Percentiles rank a stretch among this genome's conserved stretches.
Evolutionary conservation across 2,329 filamentous ascomycete species (phyloP).

Genomic region (Alternaria solani): DNA sequence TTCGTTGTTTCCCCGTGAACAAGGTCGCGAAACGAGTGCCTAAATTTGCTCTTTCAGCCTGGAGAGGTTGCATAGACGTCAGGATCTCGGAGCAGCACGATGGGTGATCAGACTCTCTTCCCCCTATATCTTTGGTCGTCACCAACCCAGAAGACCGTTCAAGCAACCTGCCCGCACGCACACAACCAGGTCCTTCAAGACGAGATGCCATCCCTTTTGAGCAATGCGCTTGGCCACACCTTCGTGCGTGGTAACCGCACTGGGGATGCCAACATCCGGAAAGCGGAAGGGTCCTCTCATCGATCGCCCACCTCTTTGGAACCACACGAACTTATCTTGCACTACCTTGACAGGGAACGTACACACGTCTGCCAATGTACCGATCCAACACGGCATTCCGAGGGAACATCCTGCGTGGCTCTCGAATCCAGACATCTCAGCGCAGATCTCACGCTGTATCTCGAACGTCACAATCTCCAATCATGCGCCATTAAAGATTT

Average conservation of each 20-base stretch:
- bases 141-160: neutral
- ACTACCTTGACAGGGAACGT: constrained; percentile 9
- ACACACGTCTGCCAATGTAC: constrained; percentile 15
- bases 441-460: constrained; percentile 16
- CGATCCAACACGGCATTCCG: constrained; percentile 4
- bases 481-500: constrained; percentile 10
- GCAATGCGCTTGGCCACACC: neutral
- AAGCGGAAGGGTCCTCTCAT: constrained; percentile 1
- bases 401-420: neutral
- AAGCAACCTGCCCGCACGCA: neutral
- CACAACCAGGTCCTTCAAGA: neutral
- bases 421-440: constrained; percentile 12
- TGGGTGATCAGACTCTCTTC: neutral
- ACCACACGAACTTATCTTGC: neutral
- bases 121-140: neutral
- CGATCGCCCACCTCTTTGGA: neutral
- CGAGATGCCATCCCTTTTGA: constrained; percentile 1
- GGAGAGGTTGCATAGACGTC: neutral
- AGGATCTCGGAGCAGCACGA: neutral
- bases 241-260: constrained; percentile 19
- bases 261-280: constrained; percentile 12
- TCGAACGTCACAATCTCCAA: constrained; percentile 12
- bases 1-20: neutral
- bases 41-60: neutral
- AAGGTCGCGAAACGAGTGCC: neutral